A percentile compares a stretch with the other conserved stretches of the same genome.
Evolutionary conservation across 106 monocot genomes (phyloP).

Genomic region (Dendrobium nobile): DNA sequence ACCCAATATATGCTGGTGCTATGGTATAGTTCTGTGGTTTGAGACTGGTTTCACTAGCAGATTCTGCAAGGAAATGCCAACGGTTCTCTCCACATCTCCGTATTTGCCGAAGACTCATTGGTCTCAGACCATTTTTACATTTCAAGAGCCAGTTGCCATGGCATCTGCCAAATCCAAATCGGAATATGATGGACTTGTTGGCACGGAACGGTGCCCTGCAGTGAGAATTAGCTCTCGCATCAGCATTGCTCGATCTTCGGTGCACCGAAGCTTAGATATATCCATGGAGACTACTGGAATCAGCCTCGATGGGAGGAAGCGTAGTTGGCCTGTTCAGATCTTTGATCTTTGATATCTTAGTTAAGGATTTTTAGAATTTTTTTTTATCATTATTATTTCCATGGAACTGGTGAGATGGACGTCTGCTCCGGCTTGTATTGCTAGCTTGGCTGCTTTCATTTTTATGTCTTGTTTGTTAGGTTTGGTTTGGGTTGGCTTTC

Average conservation of each 20-base stretch:
- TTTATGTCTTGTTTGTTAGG: too few relatives aligned
- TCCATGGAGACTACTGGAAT: slow-evolving; percentile 63
- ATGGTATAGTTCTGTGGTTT: slow-evolving; percentile 90
- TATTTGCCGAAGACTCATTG: slow-evolving; percentile 70
- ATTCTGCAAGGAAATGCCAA: slow-evolving; percentile 75
- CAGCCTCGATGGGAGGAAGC: slow-evolving; percentile 42
- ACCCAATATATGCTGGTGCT: slow-evolving; percentile 34
- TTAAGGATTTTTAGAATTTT: background rate
- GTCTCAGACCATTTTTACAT: slow-evolving; percentile 93
- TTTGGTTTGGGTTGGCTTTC: too few relatives aligned
- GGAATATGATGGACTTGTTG: slow-evolving; percentile 22
- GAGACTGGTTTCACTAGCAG: slow-evolving; percentile 76
- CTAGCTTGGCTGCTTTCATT: too few relatives aligned
- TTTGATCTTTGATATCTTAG: slow-evolving; percentile 33
- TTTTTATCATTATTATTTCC: background rate
- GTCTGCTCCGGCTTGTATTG: background rate
- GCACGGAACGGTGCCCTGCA: slow-evolving; percentile 49
- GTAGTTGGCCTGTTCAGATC: slow-evolving; percentile 59
- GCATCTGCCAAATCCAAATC: slow-evolving; percentile 8
- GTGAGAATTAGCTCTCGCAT: slow-evolving; percentile 40
- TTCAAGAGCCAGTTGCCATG: slow-evolving; percentile 77
- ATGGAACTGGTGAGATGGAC: background rate
- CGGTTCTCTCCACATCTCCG: slow-evolving; percentile 71
- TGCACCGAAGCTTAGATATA: slow-evolving; percentile 74
- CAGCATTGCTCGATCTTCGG: slow-evolving; percentile 67